Evolutionary conservation across 2,329 filamentous ascomycete species (phyloP).

Genomic region (Botryotinia calthae): DNA sequence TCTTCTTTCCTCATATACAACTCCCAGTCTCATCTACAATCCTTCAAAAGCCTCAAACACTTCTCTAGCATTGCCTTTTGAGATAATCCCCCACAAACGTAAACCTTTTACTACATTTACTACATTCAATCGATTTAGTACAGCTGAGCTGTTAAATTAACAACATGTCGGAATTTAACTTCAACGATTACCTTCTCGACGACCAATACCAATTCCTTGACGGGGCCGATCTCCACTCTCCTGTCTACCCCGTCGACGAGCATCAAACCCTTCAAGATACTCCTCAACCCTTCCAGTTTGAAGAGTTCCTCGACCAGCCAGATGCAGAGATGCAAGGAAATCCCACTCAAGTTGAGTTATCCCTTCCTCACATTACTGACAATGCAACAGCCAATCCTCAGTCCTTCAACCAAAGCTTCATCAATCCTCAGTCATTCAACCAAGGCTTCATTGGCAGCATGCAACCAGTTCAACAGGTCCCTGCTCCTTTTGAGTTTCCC

Average conservation of each 20-base stretch:
- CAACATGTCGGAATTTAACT: not conserved
- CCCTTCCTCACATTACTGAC: conserved; percentile 3
- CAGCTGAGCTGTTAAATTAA: conserved; percentile 25
- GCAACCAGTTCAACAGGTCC: not conserved
- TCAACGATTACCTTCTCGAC: not conserved
- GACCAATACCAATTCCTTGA: not conserved
- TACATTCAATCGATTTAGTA: conserved; percentile 4
- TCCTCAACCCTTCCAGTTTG: not conserved
- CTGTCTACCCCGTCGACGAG: not conserved
- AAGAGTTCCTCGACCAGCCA: not conserved
- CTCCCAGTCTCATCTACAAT: not conserved
- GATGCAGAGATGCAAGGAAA: not conserved
- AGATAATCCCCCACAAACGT: not conserved
- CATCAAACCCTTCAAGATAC: not conserved
- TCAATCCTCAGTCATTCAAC: not conserved
- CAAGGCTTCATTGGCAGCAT: not conserved
- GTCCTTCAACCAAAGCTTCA: not conserved
- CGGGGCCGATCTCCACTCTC: not conserved
- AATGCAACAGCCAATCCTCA: not conserved
- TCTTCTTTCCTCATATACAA: not conserved
- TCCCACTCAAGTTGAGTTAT: conserved; percentile 10
- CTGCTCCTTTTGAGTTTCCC: not conserved
- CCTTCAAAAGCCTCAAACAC: not conserved
- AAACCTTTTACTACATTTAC: not conserved
- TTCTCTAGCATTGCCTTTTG: conserved; percentile 2